These are phyloP conservation scores for Cenococcum geophilum DNA, from an alignment of 495 filamentous ascomycete genomes.

Conservation along the genomic window DNA sequence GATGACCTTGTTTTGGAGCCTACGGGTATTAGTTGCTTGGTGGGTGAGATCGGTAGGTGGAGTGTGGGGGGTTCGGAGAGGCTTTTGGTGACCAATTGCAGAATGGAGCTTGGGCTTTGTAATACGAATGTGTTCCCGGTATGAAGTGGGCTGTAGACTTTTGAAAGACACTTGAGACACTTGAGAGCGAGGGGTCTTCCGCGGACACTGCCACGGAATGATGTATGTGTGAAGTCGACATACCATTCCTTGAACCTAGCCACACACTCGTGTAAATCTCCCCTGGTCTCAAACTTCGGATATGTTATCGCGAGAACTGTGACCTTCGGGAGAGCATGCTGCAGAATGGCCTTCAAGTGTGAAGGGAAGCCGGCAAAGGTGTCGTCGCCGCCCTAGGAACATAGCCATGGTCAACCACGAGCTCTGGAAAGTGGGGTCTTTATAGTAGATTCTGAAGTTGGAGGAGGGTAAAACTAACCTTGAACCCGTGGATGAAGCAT, in stretches of 20 bases:
- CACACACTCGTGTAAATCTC: conserved; percentile 77
- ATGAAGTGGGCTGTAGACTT: background rate
- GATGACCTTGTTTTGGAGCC: conserved; percentile 87
- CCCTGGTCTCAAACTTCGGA: conserved; percentile 86
- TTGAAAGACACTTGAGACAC: background rate
- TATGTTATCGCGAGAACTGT: conserved; percentile 67
- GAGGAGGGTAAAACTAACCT: conserved; percentile 49
- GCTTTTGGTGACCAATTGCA: background rate
- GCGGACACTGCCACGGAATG: no score
- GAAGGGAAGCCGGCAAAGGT: conserved; percentile 78
- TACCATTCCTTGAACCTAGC: conserved; percentile 81
- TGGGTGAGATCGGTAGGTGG: background rate
- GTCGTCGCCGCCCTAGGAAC: conserved; percentile 68
- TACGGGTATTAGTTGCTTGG: conserved; percentile 31
- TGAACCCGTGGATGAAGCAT: conserved; percentile 96
- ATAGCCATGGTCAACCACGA: background rate
- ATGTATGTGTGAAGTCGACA: background rate
- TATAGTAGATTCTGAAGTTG: no score
- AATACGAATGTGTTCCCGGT: no score
- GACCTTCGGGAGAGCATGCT: conserved; percentile 66
- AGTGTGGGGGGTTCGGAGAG: background rate
- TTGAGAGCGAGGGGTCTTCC: no score
- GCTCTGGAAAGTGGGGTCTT: no score
- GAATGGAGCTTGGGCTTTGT: no score
- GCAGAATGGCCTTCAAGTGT: conserved; percentile 64